Base-by-base conservation (phyloP, 2,329 filamentous ascomycete genomes). In the Penicillium sp. region DNA sequence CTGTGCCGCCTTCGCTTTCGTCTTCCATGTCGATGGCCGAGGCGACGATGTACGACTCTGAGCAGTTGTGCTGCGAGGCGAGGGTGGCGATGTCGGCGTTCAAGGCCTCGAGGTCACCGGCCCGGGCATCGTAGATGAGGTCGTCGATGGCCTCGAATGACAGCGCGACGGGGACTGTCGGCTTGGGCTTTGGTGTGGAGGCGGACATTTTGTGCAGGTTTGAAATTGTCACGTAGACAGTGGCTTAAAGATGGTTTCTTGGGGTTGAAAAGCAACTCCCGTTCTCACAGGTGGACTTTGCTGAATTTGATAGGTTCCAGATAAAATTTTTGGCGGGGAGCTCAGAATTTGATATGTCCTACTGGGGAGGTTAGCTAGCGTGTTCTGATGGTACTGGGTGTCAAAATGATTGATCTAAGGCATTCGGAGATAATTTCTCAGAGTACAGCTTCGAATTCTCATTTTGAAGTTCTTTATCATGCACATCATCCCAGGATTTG, bases 61-160 rank as follows among this genome's bases (percentile, higher is more conserved):
- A 76, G 52, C 81, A 82, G 59, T 79, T 82, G 73, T 92, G 86
- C 58, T 88, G 84, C 65, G 83, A 78, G 34, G 86, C 82, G 20
- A 96, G 77, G 28, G 82, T 79, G 12, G 83, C 77, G 54, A 96
- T 81, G 62, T 79, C 81, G 43, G 78, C 71, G 48, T 83, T 79
- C 50, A 98, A 81, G 28, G 94, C 90, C 17, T 82, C 78, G 58
- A 87, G 81, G 64, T 97, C 93, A 64, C 92, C 92, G 0, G 85
- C 84, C 39, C 94, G 90, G 2, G 92, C 86, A 67, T 91, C 87
- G 80, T 96, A 97, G 67, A 98, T 86, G 65, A 98, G 84, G 77
- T 98, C 94, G 75, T 97, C 93, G 70, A 96, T 89, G 75, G 92
- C 86, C 55, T 96, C 93, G 73, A 90, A 88, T 52, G 85, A 85